Evolutionary conservation across 78 protist genomes (phyloP), one percentile per base, ranked within the genome.

Genomic region (Cavenderia fasciculata): DNA sequence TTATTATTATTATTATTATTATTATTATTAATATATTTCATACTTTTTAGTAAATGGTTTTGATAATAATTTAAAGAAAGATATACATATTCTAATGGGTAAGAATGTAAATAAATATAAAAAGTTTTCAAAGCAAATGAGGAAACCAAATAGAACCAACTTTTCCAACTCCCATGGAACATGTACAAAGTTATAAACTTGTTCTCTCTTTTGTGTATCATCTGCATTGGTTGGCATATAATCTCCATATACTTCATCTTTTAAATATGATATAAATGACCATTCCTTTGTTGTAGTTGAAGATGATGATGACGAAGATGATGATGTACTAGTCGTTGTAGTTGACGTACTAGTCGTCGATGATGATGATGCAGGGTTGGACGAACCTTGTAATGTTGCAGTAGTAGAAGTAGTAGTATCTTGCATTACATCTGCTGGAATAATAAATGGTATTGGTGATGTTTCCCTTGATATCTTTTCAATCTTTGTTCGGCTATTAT

Each of bases 111-210:
- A 75, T 21, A 90, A 77, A 33, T 61, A 90, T 44, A 90, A 59
- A 34, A 90, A 77, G 27, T 72, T 38, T 16, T 90, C 94, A 19
- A 75, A 69, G 36, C 94, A 90, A 44, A 90, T 63, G 2, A 90
- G 34, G 36, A 79, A 78, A 14, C 94, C 94, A 78, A 90, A 78
- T 4, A 27, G 33, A 16, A 77, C 33, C 18, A 90, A n/a, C 40
- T 90, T 77, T 49, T 90, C 94, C 1, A 90, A 25, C 47, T 90
- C 90, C 59, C 63, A 72, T n/a, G 94, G 94, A 36, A 90, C 94
- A 46, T 90, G 94, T 16, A 90, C 88, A 62, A 90, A 90, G 56
- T 90, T 90, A 49, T 79, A 79, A 38, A 90, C 88, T 33, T 75
- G 88, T 40, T 90, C 94, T 59, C 94, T 52, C 34, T 85, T 74